These are phyloP conservation scores for Bolboschoenus planiculmis DNA, from an alignment of 176 grass and related monocot species.

Conservation along the genomic window DNA sequence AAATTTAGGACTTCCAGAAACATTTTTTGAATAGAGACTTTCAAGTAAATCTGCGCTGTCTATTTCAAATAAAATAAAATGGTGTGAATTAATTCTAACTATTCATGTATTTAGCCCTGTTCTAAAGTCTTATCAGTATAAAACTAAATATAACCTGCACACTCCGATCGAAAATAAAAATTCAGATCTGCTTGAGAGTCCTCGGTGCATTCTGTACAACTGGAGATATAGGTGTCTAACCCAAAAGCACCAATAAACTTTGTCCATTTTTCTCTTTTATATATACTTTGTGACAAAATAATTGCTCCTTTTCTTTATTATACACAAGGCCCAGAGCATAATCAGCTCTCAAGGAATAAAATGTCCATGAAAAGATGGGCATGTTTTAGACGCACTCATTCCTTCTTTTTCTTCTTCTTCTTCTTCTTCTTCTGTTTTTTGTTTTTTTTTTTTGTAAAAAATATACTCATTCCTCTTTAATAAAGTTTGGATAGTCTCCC, in stretches of 20 bases:
- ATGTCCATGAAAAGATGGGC: slow-evolving; percentile 2
- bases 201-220: not conserved
- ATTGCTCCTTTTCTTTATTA: not conserved
- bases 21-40: too few relatives aligned
- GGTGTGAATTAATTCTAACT: too few relatives aligned
- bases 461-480: not conserved
- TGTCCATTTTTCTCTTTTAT: not conserved
- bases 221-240: not conserved
- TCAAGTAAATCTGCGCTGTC: too few relatives aligned
- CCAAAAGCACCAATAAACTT: not conserved
- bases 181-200: too few relatives aligned
- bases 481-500: not conserved
- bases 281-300: not conserved
- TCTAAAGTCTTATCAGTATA: too few relatives aligned
- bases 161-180: too few relatives aligned
- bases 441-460: not conserved
- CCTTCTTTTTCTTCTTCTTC: not conserved
- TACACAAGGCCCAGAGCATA: not conserved
- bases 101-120: too few relatives aligned
- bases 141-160: too few relatives aligned
- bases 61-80: too few relatives aligned
- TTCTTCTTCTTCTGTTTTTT: not conserved
- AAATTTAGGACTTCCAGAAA: too few relatives aligned
- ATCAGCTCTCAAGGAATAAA: not conserved
- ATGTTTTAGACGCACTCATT: not conserved